phyloP scores from a whole-genome alignment of 2,329 filamentous ascomycete species.

The Fusarium sp. region DNA sequence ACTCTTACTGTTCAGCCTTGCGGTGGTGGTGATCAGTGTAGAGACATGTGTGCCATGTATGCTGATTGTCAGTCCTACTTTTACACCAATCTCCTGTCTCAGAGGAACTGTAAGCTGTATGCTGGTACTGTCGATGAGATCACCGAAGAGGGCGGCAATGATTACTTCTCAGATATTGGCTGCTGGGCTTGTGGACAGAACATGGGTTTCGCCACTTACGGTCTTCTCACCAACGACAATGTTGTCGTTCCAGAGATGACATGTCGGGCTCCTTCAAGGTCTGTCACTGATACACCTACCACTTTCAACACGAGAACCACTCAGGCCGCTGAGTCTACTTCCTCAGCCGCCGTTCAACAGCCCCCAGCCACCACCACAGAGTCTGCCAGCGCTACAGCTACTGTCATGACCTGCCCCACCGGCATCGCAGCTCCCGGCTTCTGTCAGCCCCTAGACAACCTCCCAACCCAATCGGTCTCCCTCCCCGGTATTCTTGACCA shows the following conservation, averaged over 20 bases:
- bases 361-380: background rate
- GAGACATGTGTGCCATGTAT: constrained; percentile 7
- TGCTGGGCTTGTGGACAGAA: constrained; percentile 13
- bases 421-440: background rate
- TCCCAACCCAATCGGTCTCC: background rate
- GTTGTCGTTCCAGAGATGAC: background rate
- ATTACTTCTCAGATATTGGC: constrained; percentile 2
- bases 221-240: background rate
- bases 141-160: background rate
- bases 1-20: background rate
- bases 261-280: background rate
- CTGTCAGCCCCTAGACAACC: background rate
- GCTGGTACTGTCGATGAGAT: background rate
- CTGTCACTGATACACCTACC: background rate
- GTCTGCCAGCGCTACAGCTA: background rate
- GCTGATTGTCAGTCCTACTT: constrained; percentile 1
- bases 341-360: background rate
- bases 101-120: background rate
- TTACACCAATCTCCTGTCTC: background rate
- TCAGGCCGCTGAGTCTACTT: background rate
- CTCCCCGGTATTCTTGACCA: background rate
- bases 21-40: background rate
- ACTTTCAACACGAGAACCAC: background rate
- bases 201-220: constrained; percentile 3
- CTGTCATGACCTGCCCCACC: background rate